phyloP scores from a whole-genome alignment of 2,329 filamentous ascomycete species.

The Chaetomiaceae sp. region DNA sequence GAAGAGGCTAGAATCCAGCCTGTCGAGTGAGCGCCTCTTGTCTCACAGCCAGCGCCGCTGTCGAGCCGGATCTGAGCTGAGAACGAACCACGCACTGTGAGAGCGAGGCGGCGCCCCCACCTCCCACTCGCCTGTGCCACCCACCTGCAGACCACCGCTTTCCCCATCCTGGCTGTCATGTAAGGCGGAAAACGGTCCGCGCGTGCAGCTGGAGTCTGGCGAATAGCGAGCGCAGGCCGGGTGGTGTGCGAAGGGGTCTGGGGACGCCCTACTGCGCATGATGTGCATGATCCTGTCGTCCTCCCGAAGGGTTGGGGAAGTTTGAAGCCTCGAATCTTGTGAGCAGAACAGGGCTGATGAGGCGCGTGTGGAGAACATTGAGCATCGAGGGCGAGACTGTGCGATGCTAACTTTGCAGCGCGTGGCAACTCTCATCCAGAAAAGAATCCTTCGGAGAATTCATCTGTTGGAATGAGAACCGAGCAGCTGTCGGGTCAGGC shows the following conservation, averaged over 20 bases:
- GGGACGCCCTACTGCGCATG: constrained; percentile 26
- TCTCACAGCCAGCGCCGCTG: neutral
- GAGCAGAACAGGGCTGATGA: constrained; percentile 11
- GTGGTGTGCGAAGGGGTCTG: constrained; percentile 18
- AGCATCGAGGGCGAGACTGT: too few relatives aligned
- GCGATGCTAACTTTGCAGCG: too few relatives aligned
- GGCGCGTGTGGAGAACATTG: neutral
- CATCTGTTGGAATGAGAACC: constrained; percentile 17
- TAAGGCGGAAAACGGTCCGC: constrained; percentile 38
- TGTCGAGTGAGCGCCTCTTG: too few relatives aligned
- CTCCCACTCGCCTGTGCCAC: constrained; percentile 17
- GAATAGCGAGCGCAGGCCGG: constrained; percentile 26
- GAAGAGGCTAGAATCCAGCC: too few relatives aligned
- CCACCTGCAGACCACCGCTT: constrained; percentile 17
- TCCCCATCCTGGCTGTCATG: constrained; percentile 27
- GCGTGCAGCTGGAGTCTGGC: constrained; percentile 30
- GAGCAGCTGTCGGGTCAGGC: constrained; percentile 21
- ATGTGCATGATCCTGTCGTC: constrained; percentile 27
- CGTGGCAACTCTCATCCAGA: too few relatives aligned
- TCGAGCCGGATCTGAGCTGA: too few relatives aligned
- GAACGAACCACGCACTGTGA: constrained; percentile 7
- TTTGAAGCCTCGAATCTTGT: too few relatives aligned
- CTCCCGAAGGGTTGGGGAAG: constrained; percentile 17
- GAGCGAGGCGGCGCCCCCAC: neutral
- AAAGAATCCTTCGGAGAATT: constrained; percentile 1